Conservation (phyloP, 257 asterid genomes). For the Solanum bulbocastanum region DNA sequence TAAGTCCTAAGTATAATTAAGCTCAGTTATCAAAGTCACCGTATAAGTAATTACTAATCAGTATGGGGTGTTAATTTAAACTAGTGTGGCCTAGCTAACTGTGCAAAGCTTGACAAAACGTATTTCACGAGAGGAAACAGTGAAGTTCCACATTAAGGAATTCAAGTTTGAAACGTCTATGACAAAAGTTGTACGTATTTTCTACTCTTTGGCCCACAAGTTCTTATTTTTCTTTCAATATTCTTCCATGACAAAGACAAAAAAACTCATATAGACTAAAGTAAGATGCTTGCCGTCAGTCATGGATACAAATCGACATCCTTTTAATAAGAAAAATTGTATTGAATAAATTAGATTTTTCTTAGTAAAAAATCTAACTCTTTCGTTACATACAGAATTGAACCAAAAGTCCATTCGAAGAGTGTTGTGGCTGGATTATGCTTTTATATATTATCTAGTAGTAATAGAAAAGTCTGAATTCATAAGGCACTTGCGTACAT, state of each 20-base stretch:
- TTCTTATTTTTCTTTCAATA: neutral
- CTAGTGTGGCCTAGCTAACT: neutral
- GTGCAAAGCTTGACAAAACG: neutral
- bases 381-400: neutral
- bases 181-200: neutral
- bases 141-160: neutral
- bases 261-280: neutral
- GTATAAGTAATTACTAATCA: neutral
- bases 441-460: neutral
- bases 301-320: neutral
- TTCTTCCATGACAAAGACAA: neutral
- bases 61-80: neutral
- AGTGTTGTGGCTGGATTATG: neutral
- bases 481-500: neutral
- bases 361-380: neutral
- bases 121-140: neutral
- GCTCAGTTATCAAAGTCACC: neutral
- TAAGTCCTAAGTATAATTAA: neutral
- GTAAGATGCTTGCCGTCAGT: neutral
- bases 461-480: neutral
- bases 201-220: neutral
- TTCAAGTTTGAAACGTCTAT: conserved; percentile 21
- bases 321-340: neutral
- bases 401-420: neutral
- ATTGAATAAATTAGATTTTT: neutral